Evolutionary conservation across 106 monocot genomes (phyloP).

Genomic region (Agapanthus africanus): DNA sequence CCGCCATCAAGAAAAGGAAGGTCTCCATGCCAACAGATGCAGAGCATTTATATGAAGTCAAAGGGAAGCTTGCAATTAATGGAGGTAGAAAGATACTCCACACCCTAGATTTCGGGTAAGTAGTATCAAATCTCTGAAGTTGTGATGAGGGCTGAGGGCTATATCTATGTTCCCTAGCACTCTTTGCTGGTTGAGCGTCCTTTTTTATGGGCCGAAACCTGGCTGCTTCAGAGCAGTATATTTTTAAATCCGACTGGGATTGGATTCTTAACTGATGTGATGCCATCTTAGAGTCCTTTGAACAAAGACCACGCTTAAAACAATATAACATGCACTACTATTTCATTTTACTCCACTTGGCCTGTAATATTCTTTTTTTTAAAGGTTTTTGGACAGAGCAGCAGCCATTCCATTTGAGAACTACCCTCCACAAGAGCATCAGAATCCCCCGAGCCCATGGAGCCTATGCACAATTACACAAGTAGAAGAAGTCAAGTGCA

Average conservation of each 20-base stretch:
- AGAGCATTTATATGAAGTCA: slow-evolving; percentile 31
- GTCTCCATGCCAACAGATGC: slow-evolving; percentile 8
- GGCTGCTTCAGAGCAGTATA: no score
- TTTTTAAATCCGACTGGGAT: no score
- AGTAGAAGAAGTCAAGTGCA: slow-evolving; percentile 63
- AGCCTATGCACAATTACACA: slow-evolving; percentile 47
- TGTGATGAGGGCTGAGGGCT: no score
- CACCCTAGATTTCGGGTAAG: slow-evolving; percentile 53
- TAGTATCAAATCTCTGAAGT: no score
- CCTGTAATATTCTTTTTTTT: not conserved
- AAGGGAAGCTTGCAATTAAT: slow-evolving; percentile 22
- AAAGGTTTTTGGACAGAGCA: slow-evolving; percentile 49
- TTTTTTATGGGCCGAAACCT: no score
- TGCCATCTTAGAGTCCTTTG: no score
- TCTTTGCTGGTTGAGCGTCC: no score
- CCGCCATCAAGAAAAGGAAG: slow-evolving; percentile 37
- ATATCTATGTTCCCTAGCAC: no score
- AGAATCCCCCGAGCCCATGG: slow-evolving; percentile 18
- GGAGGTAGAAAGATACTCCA: slow-evolving; percentile 52
- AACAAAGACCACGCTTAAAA: not conserved
- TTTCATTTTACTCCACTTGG: slow-evolving; percentile 2
- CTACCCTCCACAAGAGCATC: not conserved
- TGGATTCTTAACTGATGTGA: no score
- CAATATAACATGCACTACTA: not conserved
- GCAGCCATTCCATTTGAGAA: slow-evolving; percentile 21